Conservation (phyloP, 208 protist species). For the Leptomonas pyrrhocoris region DNA sequence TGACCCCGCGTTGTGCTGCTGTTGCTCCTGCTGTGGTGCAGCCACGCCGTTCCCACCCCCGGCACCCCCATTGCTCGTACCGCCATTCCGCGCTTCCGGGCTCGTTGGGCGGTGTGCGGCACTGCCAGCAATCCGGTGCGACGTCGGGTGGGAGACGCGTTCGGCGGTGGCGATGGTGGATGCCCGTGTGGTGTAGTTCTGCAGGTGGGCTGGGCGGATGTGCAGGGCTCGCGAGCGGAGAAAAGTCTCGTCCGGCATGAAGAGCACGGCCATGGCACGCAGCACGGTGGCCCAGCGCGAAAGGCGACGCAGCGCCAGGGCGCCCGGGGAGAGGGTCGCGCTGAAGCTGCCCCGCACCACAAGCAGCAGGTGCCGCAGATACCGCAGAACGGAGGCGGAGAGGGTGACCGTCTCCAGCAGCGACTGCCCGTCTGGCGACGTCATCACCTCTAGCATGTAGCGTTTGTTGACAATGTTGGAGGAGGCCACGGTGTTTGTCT, state of each 20-base stretch:
- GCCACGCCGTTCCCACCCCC: background rate
- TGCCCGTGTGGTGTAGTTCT: constrained; percentile 24
- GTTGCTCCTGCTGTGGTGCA: background rate
- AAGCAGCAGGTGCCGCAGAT: constrained; percentile 82
- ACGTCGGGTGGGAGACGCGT: constrained; percentile 6
- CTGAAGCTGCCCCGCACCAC: constrained; percentile 64
- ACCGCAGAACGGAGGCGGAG: constrained; percentile 58
- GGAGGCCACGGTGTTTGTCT: constrained; percentile 45
- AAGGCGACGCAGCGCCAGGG: constrained; percentile 46
- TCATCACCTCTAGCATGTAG: constrained; percentile 77
- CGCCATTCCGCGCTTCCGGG: constrained; percentile 4
- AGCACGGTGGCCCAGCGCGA: constrained; percentile 46
- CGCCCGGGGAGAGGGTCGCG: constrained; percentile 26
- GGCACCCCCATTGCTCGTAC: background rate
- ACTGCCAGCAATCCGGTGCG: background rate
- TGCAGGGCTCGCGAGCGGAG: constrained; percentile 20
- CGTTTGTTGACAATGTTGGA: constrained; percentile 83
- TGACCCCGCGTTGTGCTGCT: background rate
- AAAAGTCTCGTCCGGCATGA: constrained; percentile 51
- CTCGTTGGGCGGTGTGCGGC: constrained; percentile 2
- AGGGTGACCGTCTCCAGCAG: constrained; percentile 75
- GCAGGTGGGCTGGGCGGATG: constrained; percentile 24
- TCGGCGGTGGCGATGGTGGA: constrained; percentile 1
- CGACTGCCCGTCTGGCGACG: constrained; percentile 40
- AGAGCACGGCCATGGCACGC: constrained; percentile 67